Evolutionary conservation across 1,284 basidiomycete species (phyloP).

Genomic region (Agroathelia rolfsii): DNA sequence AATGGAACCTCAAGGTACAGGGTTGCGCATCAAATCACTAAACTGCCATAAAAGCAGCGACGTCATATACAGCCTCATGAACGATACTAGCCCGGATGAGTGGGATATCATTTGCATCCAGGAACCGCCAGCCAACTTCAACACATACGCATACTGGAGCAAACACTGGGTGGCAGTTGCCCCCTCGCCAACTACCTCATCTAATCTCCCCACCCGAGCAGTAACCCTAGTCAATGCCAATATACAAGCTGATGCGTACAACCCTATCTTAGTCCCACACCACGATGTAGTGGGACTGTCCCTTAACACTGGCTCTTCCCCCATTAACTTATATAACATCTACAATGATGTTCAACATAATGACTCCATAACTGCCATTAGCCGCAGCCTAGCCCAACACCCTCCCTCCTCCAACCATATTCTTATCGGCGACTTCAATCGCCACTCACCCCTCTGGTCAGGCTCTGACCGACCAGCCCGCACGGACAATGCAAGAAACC

Average conservation of each 20-base stretch:
- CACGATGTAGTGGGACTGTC: constrained; percentile 18
- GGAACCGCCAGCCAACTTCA: constrained; percentile 19
- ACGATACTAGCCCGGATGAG: no score
- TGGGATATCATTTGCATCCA: constrained; percentile 20
- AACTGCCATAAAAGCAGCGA: no score
- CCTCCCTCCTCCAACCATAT: constrained; percentile 10
- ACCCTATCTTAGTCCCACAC: constrained; percentile 11
- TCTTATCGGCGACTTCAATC: constrained; percentile 33
- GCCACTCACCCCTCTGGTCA: constrained; percentile 32
- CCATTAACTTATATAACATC: constrained; percentile 22
- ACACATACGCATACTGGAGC: constrained; percentile 8
- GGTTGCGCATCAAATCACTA: no score
- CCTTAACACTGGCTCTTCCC: no score
- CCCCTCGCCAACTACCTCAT: constrained; percentile 12
- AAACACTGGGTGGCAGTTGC: constrained; percentile 19
- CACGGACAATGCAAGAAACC: no score
- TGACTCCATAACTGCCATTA: constrained; percentile 10
- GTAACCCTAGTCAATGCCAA: constrained; percentile 19
- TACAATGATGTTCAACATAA: constrained; percentile 18
- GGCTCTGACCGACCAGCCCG: constrained; percentile 19
- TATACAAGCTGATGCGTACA: no score
- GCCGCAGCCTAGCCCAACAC: constrained; percentile 1
- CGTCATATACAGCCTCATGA: no score
- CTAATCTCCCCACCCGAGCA: constrained; percentile 10
- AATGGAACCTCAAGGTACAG: no score